Conservation (phyloP, 2,329 filamentous ascomycete species). For the Amphichorda felina region DNA sequence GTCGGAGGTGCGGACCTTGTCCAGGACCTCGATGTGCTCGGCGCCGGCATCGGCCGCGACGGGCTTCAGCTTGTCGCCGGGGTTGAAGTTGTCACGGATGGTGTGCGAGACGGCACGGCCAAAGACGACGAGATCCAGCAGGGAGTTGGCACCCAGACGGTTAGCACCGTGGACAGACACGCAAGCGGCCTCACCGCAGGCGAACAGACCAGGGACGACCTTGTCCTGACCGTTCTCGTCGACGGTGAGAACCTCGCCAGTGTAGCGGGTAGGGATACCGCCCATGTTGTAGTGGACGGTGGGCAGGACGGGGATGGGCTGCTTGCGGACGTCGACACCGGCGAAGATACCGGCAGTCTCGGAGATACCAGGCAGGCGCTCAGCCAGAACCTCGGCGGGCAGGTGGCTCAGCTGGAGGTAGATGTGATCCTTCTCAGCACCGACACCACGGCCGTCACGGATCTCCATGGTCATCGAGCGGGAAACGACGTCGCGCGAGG, state of each 20-base stretch:
- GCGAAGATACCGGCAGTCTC: constrained; percentile 97
- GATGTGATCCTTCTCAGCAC: constrained; percentile 95
- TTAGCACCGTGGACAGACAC: constrained; percentile 98
- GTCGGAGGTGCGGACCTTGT: constrained; percentile 72
- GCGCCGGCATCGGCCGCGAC: constrained; percentile 78
- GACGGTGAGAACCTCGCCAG: constrained; percentile 85
- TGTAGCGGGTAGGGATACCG: constrained; percentile 96
- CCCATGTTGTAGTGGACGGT: constrained; percentile 99
- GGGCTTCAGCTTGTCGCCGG: constrained; percentile 68
- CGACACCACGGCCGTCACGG: constrained; percentile 91
- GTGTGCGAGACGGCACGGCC: constrained; percentile 95
- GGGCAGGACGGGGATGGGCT: constrained; percentile 90
- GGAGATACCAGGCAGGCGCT: constrained; percentile 95
- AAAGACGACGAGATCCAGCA: constrained; percentile 94
- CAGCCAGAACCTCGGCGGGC: constrained; percentile 81
- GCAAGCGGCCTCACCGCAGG: constrained; percentile 93
- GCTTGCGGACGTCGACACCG: constrained; percentile 92
- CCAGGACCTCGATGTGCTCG: constrained; percentile 74
- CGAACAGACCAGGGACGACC: constrained; percentile 88
- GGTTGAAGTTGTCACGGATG: constrained; percentile 86
- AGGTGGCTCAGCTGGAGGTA: constrained; percentile 96
- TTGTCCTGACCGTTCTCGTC: constrained; percentile 81
- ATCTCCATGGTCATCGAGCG: constrained; percentile 99
- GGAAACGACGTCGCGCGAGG: constrained; percentile 89
- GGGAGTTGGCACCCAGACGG: constrained; percentile 94